phyloP scores from a whole-genome alignment of 352 stramenopile genomes.

The Sclerospora graminicola region DNA sequence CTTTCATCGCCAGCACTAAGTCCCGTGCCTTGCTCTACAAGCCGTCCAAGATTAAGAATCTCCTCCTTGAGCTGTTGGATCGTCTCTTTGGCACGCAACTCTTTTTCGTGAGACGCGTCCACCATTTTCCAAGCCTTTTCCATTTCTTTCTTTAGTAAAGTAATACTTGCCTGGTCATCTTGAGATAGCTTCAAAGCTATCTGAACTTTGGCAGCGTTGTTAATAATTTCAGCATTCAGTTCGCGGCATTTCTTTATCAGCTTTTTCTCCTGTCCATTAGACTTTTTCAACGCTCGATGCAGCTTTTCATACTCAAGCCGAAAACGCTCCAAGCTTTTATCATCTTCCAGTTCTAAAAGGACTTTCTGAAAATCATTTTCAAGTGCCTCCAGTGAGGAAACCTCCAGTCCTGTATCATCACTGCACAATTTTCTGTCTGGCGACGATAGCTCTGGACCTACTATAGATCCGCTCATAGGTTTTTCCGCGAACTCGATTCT shows the following conservation, averaged over 20 bases:
- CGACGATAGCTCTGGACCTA: too few species aligned
- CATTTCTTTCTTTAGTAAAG: constrained; percentile 93
- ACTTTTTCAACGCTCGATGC: constrained; percentile 89
- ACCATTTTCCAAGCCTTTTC: constrained; percentile 93
- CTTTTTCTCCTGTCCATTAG: constrained; percentile 91
- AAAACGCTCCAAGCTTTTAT: constrained; percentile 91
- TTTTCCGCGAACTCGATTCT: too few species aligned
- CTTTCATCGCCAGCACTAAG: constrained; percentile 90
- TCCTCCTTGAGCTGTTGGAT: constrained; percentile 94
- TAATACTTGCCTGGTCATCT: constrained; percentile 90
- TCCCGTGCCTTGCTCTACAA: constrained; percentile 91
- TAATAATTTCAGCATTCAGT: constrained; percentile 93
- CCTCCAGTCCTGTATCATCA: too few species aligned
- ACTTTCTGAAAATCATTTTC: constrained; percentile 94
- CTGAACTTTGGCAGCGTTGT: constrained; percentile 93
- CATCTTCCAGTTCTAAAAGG: constrained; percentile 83
- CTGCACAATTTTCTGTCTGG: too few species aligned
- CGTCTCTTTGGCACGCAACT: constrained; percentile 89
- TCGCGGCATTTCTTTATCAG: constrained; percentile 93
- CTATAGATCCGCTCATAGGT: too few species aligned
- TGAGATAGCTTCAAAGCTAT: constrained; percentile 91
- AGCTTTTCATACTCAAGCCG: constrained; percentile 94
- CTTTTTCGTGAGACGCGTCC: constrained; percentile 91
- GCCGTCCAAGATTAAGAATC: constrained; percentile 90
- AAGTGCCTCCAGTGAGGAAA: too few species aligned